Conservation (phyloP, 2,329 filamentous ascomycete species). For the Penicillium vulpinum region DNA sequence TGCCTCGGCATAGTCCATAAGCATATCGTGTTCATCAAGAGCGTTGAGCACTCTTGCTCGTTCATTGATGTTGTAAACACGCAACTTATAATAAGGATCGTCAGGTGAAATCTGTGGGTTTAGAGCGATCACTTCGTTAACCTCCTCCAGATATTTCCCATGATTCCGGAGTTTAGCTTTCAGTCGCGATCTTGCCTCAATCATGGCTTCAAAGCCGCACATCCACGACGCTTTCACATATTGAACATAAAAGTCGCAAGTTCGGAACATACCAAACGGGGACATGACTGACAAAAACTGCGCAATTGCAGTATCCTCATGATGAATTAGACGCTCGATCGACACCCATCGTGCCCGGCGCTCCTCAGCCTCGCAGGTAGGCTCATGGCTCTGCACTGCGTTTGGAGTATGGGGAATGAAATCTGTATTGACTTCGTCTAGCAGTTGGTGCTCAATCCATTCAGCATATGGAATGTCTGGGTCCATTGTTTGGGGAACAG, state of each 20-base stretch:
- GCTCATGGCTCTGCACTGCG: neutral
- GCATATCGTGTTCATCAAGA: neutral
- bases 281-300: neutral
- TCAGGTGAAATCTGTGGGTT: neutral
- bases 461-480: neutral
- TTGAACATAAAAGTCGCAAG: neutral
- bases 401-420: neutral
- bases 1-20: neutral
- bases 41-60: neutral
- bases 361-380: neutral
- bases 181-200: neutral
- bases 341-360: neutral
- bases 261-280: neutral
- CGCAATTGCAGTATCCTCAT: neutral
- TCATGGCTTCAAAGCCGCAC: too few relatives aligned
- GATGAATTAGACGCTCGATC: neutral
- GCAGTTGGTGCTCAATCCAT: neutral
- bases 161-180: neutral
- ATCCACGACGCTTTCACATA: neutral
- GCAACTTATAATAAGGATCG: neutral
- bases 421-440: neutral
- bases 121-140: constrained; percentile 3
- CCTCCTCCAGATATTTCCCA: neutral
- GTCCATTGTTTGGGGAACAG: neutral
- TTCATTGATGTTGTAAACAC: neutral